Conservation (phyloP, 129 eudicot species). For the Deinandra increscens region DNA sequence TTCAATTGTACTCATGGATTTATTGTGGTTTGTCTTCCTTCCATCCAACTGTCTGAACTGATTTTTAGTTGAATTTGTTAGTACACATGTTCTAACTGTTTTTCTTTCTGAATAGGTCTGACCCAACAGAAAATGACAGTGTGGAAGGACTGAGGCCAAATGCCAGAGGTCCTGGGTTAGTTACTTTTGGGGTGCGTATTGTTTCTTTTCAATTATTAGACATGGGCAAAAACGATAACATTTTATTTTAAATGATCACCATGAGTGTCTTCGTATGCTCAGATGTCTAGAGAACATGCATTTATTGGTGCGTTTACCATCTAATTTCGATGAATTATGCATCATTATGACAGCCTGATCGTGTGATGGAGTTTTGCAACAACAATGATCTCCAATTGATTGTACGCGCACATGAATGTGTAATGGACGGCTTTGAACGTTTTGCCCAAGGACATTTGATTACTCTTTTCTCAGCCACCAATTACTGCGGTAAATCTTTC, state of each 20-base stretch:
- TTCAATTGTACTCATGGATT: too few species aligned
- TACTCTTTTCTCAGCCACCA: too few species aligned
- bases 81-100: constrained; percentile 5
- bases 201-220: too few species aligned
- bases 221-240: too few species aligned
- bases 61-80: not conserved
- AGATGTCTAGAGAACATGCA: too few species aligned
- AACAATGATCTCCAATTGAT: constrained; percentile 95
- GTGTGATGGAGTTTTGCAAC: constrained; percentile 94
- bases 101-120: constrained; percentile 61
- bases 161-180: constrained; percentile 99
- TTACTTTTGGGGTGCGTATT: constrained; percentile 42
- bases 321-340: not conserved
- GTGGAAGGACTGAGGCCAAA: constrained; percentile 98
- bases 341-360: constrained; percentile 72
- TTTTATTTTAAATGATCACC: too few species aligned
- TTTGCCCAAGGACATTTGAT: not conserved
- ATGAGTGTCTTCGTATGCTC: too few species aligned
- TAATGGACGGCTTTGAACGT: constrained; percentile 98
- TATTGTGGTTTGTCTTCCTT: too few species aligned
- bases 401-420: constrained; percentile 31
- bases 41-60: not conserved
- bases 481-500: constrained; percentile 35
- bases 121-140: constrained; percentile 95
- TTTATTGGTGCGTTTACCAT: constrained; percentile 4